A percentile compares a stretch with the other conserved stretches of the same genome.
Evolutionary conservation across 2,329 filamentous ascomycete genomes (phyloP).

Genomic region (Plenodomus tracheiphilus): DNA sequence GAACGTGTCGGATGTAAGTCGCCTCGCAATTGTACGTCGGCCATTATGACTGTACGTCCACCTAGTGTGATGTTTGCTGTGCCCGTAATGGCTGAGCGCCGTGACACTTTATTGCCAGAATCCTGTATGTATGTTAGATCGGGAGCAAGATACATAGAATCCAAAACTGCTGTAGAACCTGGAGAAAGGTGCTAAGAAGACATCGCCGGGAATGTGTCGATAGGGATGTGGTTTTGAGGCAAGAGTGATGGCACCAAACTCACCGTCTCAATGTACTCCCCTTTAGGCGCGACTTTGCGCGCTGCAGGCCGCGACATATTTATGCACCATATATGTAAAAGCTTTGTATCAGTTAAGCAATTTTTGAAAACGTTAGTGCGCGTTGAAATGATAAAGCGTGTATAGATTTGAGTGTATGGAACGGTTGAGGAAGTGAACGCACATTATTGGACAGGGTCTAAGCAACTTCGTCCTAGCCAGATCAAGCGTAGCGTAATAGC

Average conservation of each 20-base stretch:
- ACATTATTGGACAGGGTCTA: neutral
- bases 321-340: neutral
- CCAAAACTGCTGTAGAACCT: too few species aligned
- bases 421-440: neutral
- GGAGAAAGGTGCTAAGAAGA: too few species aligned
- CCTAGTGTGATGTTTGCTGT: conserved; percentile 98
- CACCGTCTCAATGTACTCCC: conserved; percentile 97
- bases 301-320: conserved; percentile 49
- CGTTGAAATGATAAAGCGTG: neutral
- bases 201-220: too few species aligned
- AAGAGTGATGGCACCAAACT: conserved; percentile 28
- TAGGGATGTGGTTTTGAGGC: neutral
- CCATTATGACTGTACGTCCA: conserved; percentile 91
- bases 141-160: neutral
- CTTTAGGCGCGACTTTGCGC: conserved; percentile 68
- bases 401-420: neutral
- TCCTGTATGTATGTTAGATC: conserved; percentile 61
- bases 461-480: neutral
- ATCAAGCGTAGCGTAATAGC: neutral
- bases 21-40: conserved; percentile 90
- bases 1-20: conserved; percentile 64
- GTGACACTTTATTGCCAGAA: conserved; percentile 97
- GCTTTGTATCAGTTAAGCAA: neutral
- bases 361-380: neutral
- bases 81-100: conserved; percentile 86